Conservation (phyloP, 1,284 basidiomycete genomes). For the Ustilago xerochloae region DNA sequence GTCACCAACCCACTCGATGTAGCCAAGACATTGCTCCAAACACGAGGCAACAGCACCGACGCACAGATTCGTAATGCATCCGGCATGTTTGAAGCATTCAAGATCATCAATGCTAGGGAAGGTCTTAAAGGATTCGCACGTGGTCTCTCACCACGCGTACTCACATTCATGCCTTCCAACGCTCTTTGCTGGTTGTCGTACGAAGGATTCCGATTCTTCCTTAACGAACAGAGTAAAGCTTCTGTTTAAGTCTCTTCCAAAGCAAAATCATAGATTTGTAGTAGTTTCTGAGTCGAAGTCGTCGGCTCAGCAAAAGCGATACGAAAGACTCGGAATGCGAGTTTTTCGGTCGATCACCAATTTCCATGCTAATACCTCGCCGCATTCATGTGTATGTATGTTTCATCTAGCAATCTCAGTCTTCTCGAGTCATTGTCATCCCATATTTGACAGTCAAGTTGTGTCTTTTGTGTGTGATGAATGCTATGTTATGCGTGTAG, state of each 20-base stretch:
- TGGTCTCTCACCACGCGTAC: conserved; percentile 88
- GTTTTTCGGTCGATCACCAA: neutral
- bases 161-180: conserved; percentile 97
- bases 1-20: conserved; percentile 97
- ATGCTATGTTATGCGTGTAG: neutral
- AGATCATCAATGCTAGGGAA: conserved; percentile 86
- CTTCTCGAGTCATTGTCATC: conserved; percentile 11
- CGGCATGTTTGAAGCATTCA: conserved; percentile 88
- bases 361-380: conserved; percentile 34
- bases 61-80: conserved; percentile 82
- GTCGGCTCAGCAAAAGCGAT: neutral
- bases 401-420: neutral
- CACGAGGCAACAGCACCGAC: conserved; percentile 85
- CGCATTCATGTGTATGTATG: conserved; percentile 13
- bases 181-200: conserved; percentile 89
- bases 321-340: neutral
- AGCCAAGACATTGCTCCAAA: conserved; percentile 97
- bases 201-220: conserved; percentile 67
- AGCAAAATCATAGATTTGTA: conserved; percentile 12
- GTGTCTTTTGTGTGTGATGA: neutral
- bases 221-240: conserved; percentile 53
- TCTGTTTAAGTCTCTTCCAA: conserved; percentile 18
- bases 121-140: conserved; percentile 86
- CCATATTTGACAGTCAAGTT: neutral
- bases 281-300: neutral